Conservation (phyloP, 78 protist species). For the Dictyostelium intermedium region DNA sequence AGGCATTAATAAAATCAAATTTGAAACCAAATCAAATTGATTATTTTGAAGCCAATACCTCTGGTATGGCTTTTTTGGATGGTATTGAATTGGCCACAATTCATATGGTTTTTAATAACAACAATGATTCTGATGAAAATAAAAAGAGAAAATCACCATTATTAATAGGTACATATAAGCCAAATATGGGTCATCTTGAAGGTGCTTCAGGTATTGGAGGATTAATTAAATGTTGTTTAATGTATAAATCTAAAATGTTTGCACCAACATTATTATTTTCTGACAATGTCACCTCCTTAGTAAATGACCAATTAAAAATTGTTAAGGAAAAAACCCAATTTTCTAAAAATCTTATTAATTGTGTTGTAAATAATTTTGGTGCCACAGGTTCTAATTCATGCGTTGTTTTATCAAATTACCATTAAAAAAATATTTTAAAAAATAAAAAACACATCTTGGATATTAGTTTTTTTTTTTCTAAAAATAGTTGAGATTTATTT, state of each 20-base stretch:
- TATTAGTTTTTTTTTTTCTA: no score
- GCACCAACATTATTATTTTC: conserved; percentile 39
- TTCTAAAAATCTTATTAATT: neutral
- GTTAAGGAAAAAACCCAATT: conserved; percentile 2
- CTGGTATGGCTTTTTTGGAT: conserved; percentile 73
- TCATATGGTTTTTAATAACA: conserved; percentile 13
- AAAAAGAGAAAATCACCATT: neutral
- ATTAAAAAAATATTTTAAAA: no score
- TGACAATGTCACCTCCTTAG: conserved; percentile 1
- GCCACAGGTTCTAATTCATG: conserved; percentile 87
- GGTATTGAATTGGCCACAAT: conserved; percentile 33
- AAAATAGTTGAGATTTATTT: no score
- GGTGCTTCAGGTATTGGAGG: conserved; percentile 36
- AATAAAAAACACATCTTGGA: no score
- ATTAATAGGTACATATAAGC: neutral
- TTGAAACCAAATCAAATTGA: conserved; percentile 30
- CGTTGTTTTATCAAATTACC: neutral
- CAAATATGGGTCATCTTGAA: conserved; percentile 71
- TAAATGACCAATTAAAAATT: conserved; percentile 17
- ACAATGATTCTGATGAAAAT: neutral
- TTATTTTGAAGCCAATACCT: conserved; percentile 72
- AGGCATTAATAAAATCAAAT: neutral
- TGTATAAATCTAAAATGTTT: conserved; percentile 27
- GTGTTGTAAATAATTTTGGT: conserved; percentile 79
- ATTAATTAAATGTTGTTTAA: neutral